Evolutionary conservation across 495 filamentous ascomycete species (phyloP).

Genomic region (Ramalina peruviana): DNA sequence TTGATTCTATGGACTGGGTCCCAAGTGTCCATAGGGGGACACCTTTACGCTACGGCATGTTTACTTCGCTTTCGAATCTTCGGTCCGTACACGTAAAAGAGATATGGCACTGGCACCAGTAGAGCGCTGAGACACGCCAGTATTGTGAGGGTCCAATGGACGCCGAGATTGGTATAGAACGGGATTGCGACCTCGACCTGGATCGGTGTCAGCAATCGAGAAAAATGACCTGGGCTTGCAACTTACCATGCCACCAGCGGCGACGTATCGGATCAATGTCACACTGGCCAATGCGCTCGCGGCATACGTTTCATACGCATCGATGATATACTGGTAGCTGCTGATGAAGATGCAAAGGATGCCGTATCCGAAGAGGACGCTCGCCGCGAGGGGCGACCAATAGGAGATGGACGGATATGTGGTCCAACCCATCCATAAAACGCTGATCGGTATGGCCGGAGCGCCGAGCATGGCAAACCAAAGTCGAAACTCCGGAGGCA

Average conservation of each 20-base stretch:
- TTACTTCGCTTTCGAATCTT: constrained; percentile 32
- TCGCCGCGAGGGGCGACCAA: constrained; percentile 38
- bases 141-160: constrained; percentile 43
- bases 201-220: background rate
- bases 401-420: constrained; percentile 34
- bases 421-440: constrained; percentile 55
- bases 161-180: constrained; percentile 39
- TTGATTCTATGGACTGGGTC: background rate
- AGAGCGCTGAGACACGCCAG: constrained; percentile 34
- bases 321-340: constrained; percentile 42
- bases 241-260: constrained; percentile 34
- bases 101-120: constrained; percentile 39
- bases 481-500: constrained; percentile 42
- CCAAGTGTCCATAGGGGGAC: background rate
- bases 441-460: constrained; percentile 36
- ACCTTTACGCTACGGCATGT: constrained; percentile 21
- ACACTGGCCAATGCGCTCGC: constrained; percentile 34
- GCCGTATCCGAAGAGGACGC: constrained; percentile 38
- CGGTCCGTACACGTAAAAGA: constrained; percentile 36
- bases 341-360: constrained; percentile 39
- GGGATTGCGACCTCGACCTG: constrained; percentile 29
- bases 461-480: constrained; percentile 46
- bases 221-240: background rate
- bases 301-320: constrained; percentile 34
- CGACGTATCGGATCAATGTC: constrained; percentile 36